A percentile compares a stretch with the other conserved stretches of the same genome.
Conservation (phyloP, 345 rosid species). For the Aquilaria sinensis region DNA sequence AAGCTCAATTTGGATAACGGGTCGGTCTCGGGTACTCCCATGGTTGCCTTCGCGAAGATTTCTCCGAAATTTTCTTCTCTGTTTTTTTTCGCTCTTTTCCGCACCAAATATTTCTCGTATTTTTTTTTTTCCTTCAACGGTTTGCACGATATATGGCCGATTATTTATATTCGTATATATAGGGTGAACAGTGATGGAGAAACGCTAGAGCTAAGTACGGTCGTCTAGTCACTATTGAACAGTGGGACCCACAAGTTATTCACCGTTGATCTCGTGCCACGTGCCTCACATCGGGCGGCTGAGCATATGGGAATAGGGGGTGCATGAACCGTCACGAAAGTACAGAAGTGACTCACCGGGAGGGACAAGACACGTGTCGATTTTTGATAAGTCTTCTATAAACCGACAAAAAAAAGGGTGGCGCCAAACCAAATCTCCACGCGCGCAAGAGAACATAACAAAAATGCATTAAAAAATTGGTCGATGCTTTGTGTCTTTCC, state of each 20-base stretch:
- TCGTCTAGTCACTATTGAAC: slow-evolving; percentile 45
- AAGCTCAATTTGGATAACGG: slow-evolving; percentile 73
- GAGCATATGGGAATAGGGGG: slow-evolving; percentile 23
- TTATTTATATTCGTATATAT: slow-evolving; percentile 26
- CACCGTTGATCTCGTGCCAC: slow-evolving; percentile 26
- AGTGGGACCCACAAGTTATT: slow-evolving; percentile 25
- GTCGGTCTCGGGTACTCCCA: slow-evolving; percentile 68
- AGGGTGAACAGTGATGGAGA: not conserved
- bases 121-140: not conserved
- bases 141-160: not conserved
- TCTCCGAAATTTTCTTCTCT: not conserved
- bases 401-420: not conserved
- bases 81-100: not conserved
- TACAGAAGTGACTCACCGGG: slow-evolving; percentile 16
- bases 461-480: no score
- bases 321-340: slow-evolving; percentile 39
- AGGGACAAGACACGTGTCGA: slow-evolving; percentile 25
- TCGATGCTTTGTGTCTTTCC: no score
- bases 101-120: no score
- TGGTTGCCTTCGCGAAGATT: slow-evolving; percentile 15
- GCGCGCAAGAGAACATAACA: no score
- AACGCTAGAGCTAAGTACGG: slow-evolving; percentile 52
- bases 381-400: slow-evolving; percentile 5
- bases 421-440: not conserved
- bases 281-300: slow-evolving; percentile 27